Percentiles rank a stretch among this genome's conserved stretches.
phyloP scores from a whole-genome alignment of 1,139 yeast genomes.

The Ogataea hybrid region DNA sequence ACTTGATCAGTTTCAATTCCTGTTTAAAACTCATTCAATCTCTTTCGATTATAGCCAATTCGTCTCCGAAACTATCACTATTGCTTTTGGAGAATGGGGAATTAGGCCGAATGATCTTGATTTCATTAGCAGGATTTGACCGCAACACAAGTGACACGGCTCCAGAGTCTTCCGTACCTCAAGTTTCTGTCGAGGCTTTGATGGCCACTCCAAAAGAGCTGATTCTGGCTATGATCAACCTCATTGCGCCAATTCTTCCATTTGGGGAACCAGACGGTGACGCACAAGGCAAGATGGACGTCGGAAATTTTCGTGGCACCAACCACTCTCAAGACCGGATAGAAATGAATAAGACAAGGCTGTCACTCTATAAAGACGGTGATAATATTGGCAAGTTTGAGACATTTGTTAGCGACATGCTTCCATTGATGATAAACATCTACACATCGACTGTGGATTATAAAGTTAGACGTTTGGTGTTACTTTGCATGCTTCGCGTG shows the following conservation, averaged over 20 bases:
- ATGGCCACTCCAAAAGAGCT: slow-evolving; percentile 75
- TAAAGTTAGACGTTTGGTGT: slow-evolving; percentile 58
- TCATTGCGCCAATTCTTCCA: slow-evolving; percentile 62
- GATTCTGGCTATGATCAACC: slow-evolving; percentile 51
- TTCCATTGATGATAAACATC: slow-evolving; percentile 63
- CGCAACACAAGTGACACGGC: slow-evolving; percentile 20
- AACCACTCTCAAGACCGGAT: slow-evolving; percentile 22
- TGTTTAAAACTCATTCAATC: slow-evolving; percentile 44
- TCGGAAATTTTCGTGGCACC: slow-evolving; percentile 27
- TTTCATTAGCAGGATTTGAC: slow-evolving; percentile 37
- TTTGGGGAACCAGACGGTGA: slow-evolving; percentile 19
- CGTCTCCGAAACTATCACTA: slow-evolving; percentile 42
- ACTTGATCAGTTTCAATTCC: slow-evolving; percentile 29
- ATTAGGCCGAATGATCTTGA: slow-evolving; percentile 43
- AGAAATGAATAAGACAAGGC: slow-evolving; percentile 32
- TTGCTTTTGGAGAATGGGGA: slow-evolving; percentile 40
- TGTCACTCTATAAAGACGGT: slow-evolving; percentile 26
- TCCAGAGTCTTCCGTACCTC: background rate
- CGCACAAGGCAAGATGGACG: slow-evolving; percentile 14
- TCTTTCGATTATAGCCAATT: slow-evolving; percentile 38
- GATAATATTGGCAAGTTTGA: slow-evolving; percentile 29
- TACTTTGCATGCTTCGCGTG: slow-evolving; percentile 58
- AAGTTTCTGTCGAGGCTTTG: slow-evolving; percentile 60
- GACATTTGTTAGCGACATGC: slow-evolving; percentile 48
- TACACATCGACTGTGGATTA: slow-evolving; percentile 77